These are phyloP conservation scores for Coniella vitis DNA, from an alignment of 2,329 filamentous ascomycete genomes.

Conservation along the genomic window DNA sequence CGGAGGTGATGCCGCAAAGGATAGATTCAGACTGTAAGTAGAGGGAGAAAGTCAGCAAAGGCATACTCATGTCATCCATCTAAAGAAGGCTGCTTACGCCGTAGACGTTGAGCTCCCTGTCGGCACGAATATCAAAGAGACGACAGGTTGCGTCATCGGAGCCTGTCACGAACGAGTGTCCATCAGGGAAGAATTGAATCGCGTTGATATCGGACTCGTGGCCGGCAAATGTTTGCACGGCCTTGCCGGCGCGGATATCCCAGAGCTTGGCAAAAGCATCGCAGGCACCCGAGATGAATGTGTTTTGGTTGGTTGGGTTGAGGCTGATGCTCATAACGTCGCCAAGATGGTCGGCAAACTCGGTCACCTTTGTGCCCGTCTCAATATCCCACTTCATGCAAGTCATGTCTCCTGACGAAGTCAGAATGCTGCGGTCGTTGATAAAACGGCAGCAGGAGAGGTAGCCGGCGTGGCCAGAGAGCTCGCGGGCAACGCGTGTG, in stretches of 20 bases:
- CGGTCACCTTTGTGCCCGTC: slow-evolving; percentile 91
- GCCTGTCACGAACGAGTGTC: slow-evolving; percentile 95
- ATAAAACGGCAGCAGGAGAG: slow-evolving; percentile 98
- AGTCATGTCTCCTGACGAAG: slow-evolving; percentile 98
- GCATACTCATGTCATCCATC: slow-evolving; percentile 6
- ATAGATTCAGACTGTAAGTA: slow-evolving; percentile 79
- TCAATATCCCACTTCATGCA: slow-evolving; percentile 99
- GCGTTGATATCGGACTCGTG: slow-evolving; percentile 99
- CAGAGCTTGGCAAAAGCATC: slow-evolving; percentile 98
- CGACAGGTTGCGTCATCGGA: slow-evolving; percentile 97
- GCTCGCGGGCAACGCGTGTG: slow-evolving; percentile 87
- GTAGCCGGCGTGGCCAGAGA: slow-evolving; percentile 95
- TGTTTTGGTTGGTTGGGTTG: slow-evolving; percentile 98
- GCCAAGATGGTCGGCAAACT: slow-evolving; percentile 96
- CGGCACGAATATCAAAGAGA: slow-evolving; percentile 94
- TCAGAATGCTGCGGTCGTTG: slow-evolving; percentile 95
- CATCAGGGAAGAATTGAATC: slow-evolving; percentile 98
- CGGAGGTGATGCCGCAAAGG: slow-evolving; percentile 94
- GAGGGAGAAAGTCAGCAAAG: slow-evolving; percentile 20
- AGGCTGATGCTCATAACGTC: slow-evolving; percentile 99
- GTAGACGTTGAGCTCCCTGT: slow-evolving; percentile 68
- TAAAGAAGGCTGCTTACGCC: slow-evolving; percentile 42
- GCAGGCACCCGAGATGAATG: slow-evolving; percentile 98
- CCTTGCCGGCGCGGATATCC: slow-evolving; percentile 98
- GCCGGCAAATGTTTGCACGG: slow-evolving; percentile 95